Base-by-base conservation (phyloP, 495 filamentous ascomycete genomes). In the Tuber indicum region DNA sequence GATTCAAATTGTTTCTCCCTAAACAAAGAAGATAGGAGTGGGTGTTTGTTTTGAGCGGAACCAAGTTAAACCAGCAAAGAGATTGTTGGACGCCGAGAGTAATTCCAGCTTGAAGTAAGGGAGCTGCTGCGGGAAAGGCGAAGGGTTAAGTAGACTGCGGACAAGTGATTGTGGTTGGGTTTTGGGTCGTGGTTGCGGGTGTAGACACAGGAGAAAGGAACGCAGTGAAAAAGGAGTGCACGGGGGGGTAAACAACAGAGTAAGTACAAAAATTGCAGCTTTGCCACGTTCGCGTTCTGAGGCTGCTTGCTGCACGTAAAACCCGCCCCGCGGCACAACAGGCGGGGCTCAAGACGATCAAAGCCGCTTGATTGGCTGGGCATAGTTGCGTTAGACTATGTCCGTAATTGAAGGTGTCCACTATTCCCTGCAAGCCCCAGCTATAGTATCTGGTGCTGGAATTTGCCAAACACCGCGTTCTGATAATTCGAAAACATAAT, bases 311-410 rank as follows among this genome's bases (percentile, higher is more conserved):
- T 62, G 52, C 52, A 62, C n/a, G 52, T 32, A 32, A 32, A 62
- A 62, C n/a, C 5, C 52, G 26, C 52, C 52, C 52, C 52, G 52
- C 52, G 52, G n/a, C 10, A 32, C n/a, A 32, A 32, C n/a, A 62
- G n/a, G 52, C n/a, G 52, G 52, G 52, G 52, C 52, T 32, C 52
- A 62, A 62, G 52, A 2, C n/a, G 52, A 62, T 16, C 52, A 62
- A n/a, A 62, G 52, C 52, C 52, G 9, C 52, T 62, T 62, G 52
- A 62, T 62, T 62, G 52, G 52, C 52, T 62, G 52, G 52, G 52
- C n/a, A 5, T 32, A 32, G 52, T 10, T 14, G 0, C 2, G 52
- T 26, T 62, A 32, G 32, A 32, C 32, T 32, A 62, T 26, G 52
- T 32, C n/a, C 52, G 52, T 62, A 66, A 66, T 66, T 66, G 26